A percentile compares a stretch with the other conserved stretches of the same genome.
These are phyloP conservation scores for Austroboletus sp. DNA, from an alignment of 1,284 basidiomycete genomes.

Conservation along the genomic window DNA sequence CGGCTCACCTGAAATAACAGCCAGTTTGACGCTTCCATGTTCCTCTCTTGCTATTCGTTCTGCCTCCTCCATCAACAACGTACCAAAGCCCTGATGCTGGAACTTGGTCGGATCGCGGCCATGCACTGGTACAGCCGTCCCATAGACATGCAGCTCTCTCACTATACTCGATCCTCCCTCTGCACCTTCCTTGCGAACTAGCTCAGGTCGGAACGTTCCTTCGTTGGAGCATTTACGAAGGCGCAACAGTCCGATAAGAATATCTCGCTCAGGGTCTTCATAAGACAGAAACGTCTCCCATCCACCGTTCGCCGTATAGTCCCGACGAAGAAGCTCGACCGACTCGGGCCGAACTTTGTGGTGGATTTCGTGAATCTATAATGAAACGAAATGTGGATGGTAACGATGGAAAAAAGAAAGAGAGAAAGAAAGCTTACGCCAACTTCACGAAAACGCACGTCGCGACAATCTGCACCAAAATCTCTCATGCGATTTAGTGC, in stretches of 20 bases:
- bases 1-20: slow-evolving; percentile 83
- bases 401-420: background rate
- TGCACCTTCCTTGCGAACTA: slow-evolving; percentile 61
- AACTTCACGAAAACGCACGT: slow-evolving; percentile 96
- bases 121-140: slow-evolving; percentile 95
- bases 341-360: slow-evolving; percentile 94
- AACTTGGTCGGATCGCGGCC: slow-evolving; percentile 96
- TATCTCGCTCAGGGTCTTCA: slow-evolving; percentile 95
- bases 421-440: slow-evolving; percentile 56
- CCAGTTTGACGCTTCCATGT: slow-evolving; percentile 89
- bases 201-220: slow-evolving; percentile 92
- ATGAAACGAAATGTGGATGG: slow-evolving; percentile 7
- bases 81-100: slow-evolving; percentile 96
- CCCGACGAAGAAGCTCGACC: slow-evolving; percentile 92
- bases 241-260: slow-evolving; percentile 89
- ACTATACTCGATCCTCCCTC: slow-evolving; percentile 90
- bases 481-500: slow-evolving; percentile 98
- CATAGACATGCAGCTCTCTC: slow-evolving; percentile 96
- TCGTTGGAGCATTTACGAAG: slow-evolving; percentile 93
- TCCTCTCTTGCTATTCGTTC: slow-evolving; percentile 97
- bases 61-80: slow-evolving; percentile 97
- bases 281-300: slow-evolving; percentile 99
- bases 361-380: slow-evolving; percentile 93
- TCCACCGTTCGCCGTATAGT: slow-evolving; percentile 95
- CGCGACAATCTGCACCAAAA: slow-evolving; percentile 94